Percentiles rank a stretch among this genome's conserved stretches.
Evolutionary conservation across 495 filamentous ascomycete species (phyloP).

Genomic region (Bacidia gigantensis): DNA sequence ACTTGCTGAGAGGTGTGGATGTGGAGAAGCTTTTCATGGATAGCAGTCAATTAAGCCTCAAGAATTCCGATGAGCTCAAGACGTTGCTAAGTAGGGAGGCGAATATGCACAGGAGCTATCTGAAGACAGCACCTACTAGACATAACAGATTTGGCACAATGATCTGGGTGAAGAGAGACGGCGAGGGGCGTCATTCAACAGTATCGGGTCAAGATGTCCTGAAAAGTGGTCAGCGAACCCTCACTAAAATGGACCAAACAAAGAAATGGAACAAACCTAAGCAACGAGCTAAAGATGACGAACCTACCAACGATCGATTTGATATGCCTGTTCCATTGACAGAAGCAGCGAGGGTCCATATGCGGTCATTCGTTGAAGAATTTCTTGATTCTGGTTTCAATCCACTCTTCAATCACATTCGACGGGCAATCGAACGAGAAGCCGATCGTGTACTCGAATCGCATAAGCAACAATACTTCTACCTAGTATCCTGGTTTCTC

Average conservation of each 20-base stretch:
- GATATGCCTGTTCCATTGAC: conserved; percentile 57
- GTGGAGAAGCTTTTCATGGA: conserved; percentile 75
- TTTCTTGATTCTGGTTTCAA: conserved; percentile 96
- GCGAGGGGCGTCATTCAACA: conserved; percentile 60
- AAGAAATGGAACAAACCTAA: conserved; percentile 84
- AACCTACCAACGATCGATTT: conserved; percentile 54
- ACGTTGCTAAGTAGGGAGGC: conserved; percentile 65
- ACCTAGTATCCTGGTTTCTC: conserved; percentile 87
- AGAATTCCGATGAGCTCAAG: conserved; percentile 59
- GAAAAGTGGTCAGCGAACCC: conserved; percentile 53
- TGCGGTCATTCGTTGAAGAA: conserved; percentile 77
- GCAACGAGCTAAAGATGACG: conserved; percentile 48
- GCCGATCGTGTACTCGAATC: conserved; percentile 62
- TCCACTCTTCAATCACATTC: conserved; percentile 72
- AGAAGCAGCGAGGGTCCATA: conserved; percentile 49
- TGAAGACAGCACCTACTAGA: conserved; percentile 66
- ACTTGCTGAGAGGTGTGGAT: conserved; percentile 82
- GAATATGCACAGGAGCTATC: conserved; percentile 62
- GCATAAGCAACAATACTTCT: conserved; percentile 78
- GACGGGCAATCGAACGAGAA: conserved; percentile 83
- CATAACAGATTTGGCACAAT: conserved; percentile 95
- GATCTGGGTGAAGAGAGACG: conserved; percentile 87
- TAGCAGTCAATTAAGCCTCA: conserved; percentile 49
- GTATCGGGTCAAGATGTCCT: conserved; percentile 80
- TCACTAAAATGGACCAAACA: conserved; percentile 75